A percentile compares a stretch with the other conserved stretches of the same genome.
These are phyloP conservation scores for Adansonia gregorii DNA, from an alignment of 441 rosid genomes.

Conservation along the genomic window DNA sequence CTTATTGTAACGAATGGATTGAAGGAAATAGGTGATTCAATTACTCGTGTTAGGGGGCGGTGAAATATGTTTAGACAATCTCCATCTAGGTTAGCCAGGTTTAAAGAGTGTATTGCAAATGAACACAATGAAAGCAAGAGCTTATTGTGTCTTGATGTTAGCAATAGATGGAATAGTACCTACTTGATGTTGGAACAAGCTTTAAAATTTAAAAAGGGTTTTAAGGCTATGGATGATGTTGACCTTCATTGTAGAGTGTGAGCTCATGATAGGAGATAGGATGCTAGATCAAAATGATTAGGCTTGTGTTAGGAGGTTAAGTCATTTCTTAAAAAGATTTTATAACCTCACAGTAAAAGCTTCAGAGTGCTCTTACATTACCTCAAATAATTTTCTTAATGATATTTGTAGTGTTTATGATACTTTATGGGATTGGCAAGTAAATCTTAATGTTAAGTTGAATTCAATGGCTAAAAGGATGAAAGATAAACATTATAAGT, in stretches of 20 bases:
- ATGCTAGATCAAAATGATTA: neutral
- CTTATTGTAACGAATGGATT: too few species aligned
- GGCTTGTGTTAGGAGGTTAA: too few species aligned
- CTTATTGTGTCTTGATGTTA: neutral
- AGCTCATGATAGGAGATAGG: neutral
- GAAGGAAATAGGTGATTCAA: neutral
- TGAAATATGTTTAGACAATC: neutral
- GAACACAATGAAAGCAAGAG: neutral
- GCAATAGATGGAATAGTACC: neutral
- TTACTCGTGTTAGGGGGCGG: neutral
- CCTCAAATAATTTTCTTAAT: too few species aligned
- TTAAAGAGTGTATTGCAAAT: neutral
- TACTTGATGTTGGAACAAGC: neutral
- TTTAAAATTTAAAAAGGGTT: neutral
- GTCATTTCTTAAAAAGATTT: too few species aligned
- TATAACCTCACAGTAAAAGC: too few species aligned
- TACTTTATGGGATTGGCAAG: too few species aligned
- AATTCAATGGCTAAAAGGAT: too few species aligned
- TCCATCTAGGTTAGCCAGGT: neutral
- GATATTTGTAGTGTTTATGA: too few species aligned
- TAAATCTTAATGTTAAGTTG: too few species aligned
- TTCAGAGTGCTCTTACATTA: too few species aligned
- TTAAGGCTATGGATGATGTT: neutral
- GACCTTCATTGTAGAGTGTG: neutral
- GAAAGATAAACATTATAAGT: too few species aligned